A percentile compares a stretch with the other conserved stretches of the same genome.
Conservation (phyloP, 73 alveolate genomes). For the Paraurostyla sp. region DNA sequence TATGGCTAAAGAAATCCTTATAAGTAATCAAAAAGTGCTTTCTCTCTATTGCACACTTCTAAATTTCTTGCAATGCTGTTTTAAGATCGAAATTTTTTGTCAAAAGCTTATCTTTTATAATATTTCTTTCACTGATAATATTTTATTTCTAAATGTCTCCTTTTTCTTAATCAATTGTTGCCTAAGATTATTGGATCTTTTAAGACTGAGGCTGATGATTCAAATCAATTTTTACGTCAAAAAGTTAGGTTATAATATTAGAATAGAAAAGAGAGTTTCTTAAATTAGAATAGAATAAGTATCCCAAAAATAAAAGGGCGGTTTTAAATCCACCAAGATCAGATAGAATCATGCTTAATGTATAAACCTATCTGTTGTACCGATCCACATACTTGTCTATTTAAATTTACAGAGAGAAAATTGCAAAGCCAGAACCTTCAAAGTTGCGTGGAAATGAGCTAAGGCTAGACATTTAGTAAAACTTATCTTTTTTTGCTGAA, state of each 20-base stretch:
- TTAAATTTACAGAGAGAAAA: not conserved
- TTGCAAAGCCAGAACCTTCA: not conserved
- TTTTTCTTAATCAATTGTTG: too few species aligned
- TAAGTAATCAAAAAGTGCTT: not conserved
- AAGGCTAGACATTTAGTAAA: not conserved
- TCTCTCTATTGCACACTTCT: too few species aligned
- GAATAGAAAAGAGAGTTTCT: not conserved
- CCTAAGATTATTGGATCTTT: too few species aligned
- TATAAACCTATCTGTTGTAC: slow-evolving; percentile 14
- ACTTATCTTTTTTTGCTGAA: not conserved
- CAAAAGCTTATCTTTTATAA: too few species aligned
- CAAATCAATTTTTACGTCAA: too few species aligned
- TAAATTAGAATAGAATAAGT: not conserved
- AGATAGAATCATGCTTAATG: not conserved
- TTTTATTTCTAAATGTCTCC: too few species aligned
- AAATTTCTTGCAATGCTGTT: too few species aligned
- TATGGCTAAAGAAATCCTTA: not conserved
- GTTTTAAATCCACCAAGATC: slow-evolving; percentile 28
- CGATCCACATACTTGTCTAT: not conserved
- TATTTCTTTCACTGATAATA: too few species aligned
- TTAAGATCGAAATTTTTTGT: too few species aligned
- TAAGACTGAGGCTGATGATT: too few species aligned
- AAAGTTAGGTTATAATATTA: not conserved
- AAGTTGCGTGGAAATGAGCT: not conserved
- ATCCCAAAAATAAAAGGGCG: not conserved